A percentile compares a stretch with the other conserved stretches of the same genome.
phyloP scores from a whole-genome alignment of 2,329 filamentous ascomycete genomes.

The Verruconis gallopava region DNA sequence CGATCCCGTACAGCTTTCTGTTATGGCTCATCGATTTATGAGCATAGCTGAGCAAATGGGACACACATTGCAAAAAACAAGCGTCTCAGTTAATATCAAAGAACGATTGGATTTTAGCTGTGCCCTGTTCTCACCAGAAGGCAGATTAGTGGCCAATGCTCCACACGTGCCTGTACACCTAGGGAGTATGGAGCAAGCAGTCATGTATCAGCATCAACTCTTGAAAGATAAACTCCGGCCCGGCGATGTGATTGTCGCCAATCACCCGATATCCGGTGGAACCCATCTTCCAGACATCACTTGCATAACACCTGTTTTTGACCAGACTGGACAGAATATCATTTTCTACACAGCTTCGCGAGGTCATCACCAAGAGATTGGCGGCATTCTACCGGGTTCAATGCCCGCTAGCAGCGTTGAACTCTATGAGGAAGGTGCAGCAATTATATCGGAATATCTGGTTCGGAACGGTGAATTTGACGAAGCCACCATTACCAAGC shows the following conservation, averaged over 20 bases:
- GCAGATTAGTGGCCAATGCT: slow-evolving; percentile 65
- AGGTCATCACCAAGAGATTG: slow-evolving; percentile 74
- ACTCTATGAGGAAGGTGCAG: slow-evolving; percentile 43
- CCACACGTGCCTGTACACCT: slow-evolving; percentile 73
- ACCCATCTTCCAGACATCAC: slow-evolving; percentile 79
- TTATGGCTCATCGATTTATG: slow-evolving; percentile 77
- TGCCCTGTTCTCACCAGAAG: slow-evolving; percentile 63
- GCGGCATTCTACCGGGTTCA: slow-evolving; percentile 66
- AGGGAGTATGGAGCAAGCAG: slow-evolving; percentile 75
- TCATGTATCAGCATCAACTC: slow-evolving; percentile 63
- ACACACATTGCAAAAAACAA: slow-evolving; percentile 63
- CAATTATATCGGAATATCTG: slow-evolving; percentile 49
- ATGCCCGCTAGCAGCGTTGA: slow-evolving; percentile 66
- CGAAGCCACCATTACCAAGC: slow-evolving; percentile 58
- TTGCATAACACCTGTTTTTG: slow-evolving; percentile 64
- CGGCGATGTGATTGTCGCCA: slow-evolving; percentile 72
- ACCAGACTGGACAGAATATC: slow-evolving; percentile 51
- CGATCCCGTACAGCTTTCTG: slow-evolving; percentile 64
- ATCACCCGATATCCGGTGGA: slow-evolving; percentile 73
- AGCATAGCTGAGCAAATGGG: slow-evolving; percentile 80
- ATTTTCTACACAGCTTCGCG: slow-evolving; percentile 72
- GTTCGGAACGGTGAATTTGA: slow-evolving; percentile 68
- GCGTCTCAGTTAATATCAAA: slow-evolving; percentile 68
- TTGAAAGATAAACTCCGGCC: slow-evolving; percentile 66
- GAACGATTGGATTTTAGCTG: slow-evolving; percentile 76